Conservation (phyloP, 139 green algal genomes). For the Micractinium sp. region DNA sequence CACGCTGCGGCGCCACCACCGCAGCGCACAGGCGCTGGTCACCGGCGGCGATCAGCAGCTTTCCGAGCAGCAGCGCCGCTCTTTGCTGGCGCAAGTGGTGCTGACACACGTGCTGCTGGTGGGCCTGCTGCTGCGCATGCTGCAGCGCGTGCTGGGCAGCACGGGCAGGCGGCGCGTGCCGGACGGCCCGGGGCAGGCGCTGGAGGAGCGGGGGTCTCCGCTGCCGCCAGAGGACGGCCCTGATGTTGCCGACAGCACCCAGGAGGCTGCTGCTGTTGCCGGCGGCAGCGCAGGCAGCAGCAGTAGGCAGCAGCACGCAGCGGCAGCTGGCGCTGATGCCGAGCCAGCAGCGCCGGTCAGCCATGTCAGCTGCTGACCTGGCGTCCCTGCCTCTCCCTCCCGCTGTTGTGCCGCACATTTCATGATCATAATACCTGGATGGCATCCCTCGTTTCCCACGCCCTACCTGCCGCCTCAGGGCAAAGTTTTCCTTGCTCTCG, state of each 20-base stretch:
- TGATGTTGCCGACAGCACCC: neutral
- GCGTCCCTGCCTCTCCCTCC: too few species aligned
- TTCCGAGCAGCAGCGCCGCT: neutral
- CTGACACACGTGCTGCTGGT: conserved; percentile 33
- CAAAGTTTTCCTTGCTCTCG: too few species aligned
- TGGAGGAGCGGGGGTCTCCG: neutral
- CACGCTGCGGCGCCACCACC: neutral
- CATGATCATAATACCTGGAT: too few species aligned
- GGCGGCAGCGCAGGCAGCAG: neutral
- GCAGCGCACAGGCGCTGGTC: neutral
- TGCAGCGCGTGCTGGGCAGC: conserved; percentile 31
- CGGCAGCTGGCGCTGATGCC: neutral
- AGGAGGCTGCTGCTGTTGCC: neutral
- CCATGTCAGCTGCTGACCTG: neutral
- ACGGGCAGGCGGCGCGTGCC: too few species aligned
- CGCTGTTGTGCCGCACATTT: too few species aligned
- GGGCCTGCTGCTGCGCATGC: conserved; percentile 31
- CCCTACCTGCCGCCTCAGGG: too few species aligned
- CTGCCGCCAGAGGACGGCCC: neutral
- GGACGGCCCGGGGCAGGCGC: too few species aligned
- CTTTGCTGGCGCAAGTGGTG: conserved; percentile 24
- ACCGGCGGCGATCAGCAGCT: neutral
- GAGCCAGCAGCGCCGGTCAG: neutral
- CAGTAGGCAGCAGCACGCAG: neutral
- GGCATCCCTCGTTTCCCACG: too few species aligned